Base-by-base conservation (phyloP, 257 asterid species). In the Ocimum tenuiflorum region DNA sequence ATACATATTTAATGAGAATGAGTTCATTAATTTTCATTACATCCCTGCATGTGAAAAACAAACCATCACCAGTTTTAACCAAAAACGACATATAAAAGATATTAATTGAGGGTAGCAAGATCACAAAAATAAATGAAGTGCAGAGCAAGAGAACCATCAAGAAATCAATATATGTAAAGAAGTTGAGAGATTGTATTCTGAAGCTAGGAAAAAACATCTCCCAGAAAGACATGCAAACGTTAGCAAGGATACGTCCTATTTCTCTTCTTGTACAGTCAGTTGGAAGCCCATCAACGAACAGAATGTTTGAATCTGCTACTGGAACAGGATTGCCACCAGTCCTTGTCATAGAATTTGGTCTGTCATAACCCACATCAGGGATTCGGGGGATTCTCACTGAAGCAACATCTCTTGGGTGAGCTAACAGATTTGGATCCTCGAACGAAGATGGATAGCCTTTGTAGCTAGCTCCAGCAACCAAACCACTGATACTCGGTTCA, bases 241-340 rank as follows among this genome's bases (percentile, higher is more conserved):
- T 4, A 29, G 63, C 45, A 78, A 78, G 91, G 94, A 88, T 88
- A 88, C 96, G 91, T 10, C 96, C 94, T 47, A 88, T 71, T 85
- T 88, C 91, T 77, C 96, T 83, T 76, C 96, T 88, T 60, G 91
- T 67, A 75, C 86, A 80, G 70, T 85, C 94, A 35, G 85, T 85
- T 41, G 95, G 96, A 77, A 88, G 94, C 67, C 89, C 91, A 52
- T 88, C 91, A 60, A 88, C 86, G 54, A 88, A 85, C 58, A 85
- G 80, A 75, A 88, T 54, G 72, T 85, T 85, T 6, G 96, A 85
- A 27, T 81, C 88, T 43, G 61, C 77, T 11, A 31, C 77, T 45
- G 81, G 50, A 73, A 14, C 77, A 27, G 83, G 78, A 66, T 58
- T 79, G 12, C 75, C 78, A 57, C 74, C 77, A 50, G 66, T 47